Evolutionary conservation across 768 basidiomycete genomes (phyloP), one percentile per base, ranked within the genome.

Genomic region (Tricholomella constricta): DNA sequence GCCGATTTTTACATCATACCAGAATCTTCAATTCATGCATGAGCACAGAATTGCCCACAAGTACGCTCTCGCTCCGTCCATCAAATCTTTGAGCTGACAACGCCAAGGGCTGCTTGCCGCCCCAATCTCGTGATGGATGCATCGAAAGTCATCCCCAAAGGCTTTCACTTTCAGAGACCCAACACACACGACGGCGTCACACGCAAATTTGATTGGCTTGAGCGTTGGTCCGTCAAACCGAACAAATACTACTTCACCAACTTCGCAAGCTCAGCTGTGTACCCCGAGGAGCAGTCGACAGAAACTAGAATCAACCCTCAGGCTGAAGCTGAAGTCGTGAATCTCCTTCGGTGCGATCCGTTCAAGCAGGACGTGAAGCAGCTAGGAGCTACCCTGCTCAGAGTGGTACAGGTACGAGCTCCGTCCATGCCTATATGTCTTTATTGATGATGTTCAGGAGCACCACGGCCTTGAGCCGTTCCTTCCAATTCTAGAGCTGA

Each of bases 211-310:
- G 26, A 45, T 10, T 40, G 32, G 52, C 22, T 15, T 17, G 31
- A 54, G 10, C 27, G 52, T 15, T 1, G 55, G 45, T 3, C 55
- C 20, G 9, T 63, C 12, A 11, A 69, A 49, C 25, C 48, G 14
- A 2, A 31, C 15, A 1, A 66, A 52, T 17, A 52, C 52, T 6
- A 46, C 17, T 17, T 55, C 46, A 26, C 37, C 29, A 38, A 54
- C 17, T 42, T 47, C 17, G 45, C 32, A 27, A 5, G 38, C 37
- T 46, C 29, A 32, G 4, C 10, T 10, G 20, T 20, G 22, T 48
- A 54, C 26, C 40, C 31, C 20, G 17, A 31, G 29, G 29, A n/a
- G n/a, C n/a, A n/a, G n/a, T n/a, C n/a, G n/a, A n/a, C n/a, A n/a
- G n/a, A n/a, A n/a, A n/a, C n/a, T n/a, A n/a, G n/a, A n/a, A n/a